Conservation (phyloP, 371 early-diverging fungal genomes). For the Syncephalastrum monosporum region DNA sequence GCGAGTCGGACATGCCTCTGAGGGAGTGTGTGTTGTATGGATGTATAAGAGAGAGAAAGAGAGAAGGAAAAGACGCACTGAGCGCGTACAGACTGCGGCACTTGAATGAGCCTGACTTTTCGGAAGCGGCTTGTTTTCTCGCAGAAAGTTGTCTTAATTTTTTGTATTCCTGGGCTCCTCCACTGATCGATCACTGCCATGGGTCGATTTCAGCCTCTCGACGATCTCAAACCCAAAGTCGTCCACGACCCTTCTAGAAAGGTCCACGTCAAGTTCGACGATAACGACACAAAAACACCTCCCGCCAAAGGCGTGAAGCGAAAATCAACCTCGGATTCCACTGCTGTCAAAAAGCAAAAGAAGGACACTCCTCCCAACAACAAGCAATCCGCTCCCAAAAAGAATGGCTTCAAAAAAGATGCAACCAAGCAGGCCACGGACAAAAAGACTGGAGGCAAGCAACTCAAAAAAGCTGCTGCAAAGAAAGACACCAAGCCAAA, state of each 20-base stretch:
- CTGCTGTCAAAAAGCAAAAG: conserved; percentile 3
- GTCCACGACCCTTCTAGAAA: conserved; percentile 31
- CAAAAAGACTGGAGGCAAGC: too few relatives aligned
- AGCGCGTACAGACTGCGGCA: too few relatives aligned
- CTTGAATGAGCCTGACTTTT: too few relatives aligned
- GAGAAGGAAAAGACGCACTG: too few relatives aligned
- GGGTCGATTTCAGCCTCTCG: too few relatives aligned
- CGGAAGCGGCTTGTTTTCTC: too few relatives aligned
- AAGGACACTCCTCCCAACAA: neutral
- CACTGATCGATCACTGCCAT: too few relatives aligned
- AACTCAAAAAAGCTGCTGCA: neutral
- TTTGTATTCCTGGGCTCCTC: too few relatives aligned
- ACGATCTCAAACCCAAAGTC: neutral
- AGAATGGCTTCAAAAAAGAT: too few relatives aligned
- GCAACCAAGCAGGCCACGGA: too few relatives aligned
- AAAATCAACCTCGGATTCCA: neutral
- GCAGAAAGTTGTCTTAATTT: too few relatives aligned
- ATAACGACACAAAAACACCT: conserved; percentile 8
- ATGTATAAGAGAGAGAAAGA: too few relatives aligned
- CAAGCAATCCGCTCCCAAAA: neutral
- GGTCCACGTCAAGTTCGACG: conserved; percentile 40
- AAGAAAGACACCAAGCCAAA: conserved; percentile 7
- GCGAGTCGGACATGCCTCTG: conserved; percentile 7
- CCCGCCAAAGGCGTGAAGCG: neutral
- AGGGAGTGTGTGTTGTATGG: neutral